Conservation (phyloP, 495 filamentous ascomycete species). For the Daldinia grandis region DNA sequence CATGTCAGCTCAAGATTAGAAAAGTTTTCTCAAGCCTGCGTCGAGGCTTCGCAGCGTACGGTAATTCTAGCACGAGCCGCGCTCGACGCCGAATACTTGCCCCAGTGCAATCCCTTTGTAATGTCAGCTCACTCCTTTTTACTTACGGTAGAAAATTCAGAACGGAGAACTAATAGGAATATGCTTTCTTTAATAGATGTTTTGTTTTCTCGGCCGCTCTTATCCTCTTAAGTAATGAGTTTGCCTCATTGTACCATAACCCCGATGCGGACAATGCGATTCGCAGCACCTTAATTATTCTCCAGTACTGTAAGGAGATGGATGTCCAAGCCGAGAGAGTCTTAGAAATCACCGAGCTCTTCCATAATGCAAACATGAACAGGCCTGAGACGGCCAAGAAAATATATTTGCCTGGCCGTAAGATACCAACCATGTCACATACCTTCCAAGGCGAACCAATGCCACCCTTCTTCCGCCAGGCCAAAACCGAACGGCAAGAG, state of each 20-base stretch:
- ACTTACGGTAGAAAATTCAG: background rate
- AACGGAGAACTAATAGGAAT: constrained; percentile 17
- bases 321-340: constrained; percentile 73
- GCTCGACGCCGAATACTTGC: constrained; percentile 66
- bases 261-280: constrained; percentile 64
- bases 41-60: constrained; percentile 73
- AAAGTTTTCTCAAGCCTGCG: constrained; percentile 74
- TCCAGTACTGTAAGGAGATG: constrained; percentile 66
- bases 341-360: constrained; percentile 69
- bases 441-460: constrained; percentile 44
- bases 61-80: constrained; percentile 68
- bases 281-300: constrained; percentile 65
- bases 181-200: constrained; percentile 53
- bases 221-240: constrained; percentile 73
- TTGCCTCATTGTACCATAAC: constrained; percentile 68
- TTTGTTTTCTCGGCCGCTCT: constrained; percentile 77
- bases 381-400: constrained; percentile 21
- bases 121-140: constrained; percentile 55
- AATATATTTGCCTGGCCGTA: constrained; percentile 39
- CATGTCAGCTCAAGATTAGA: constrained; percentile 59
- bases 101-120: constrained; percentile 72
- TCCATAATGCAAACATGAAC: constrained; percentile 55
- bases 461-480: constrained; percentile 47
- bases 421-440: constrained; percentile 38
- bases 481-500: constrained; percentile 36